phyloP scores from a whole-genome alignment of 228 moss, liverwort and hornwort species.

The Sphagnum fallax region DNA sequence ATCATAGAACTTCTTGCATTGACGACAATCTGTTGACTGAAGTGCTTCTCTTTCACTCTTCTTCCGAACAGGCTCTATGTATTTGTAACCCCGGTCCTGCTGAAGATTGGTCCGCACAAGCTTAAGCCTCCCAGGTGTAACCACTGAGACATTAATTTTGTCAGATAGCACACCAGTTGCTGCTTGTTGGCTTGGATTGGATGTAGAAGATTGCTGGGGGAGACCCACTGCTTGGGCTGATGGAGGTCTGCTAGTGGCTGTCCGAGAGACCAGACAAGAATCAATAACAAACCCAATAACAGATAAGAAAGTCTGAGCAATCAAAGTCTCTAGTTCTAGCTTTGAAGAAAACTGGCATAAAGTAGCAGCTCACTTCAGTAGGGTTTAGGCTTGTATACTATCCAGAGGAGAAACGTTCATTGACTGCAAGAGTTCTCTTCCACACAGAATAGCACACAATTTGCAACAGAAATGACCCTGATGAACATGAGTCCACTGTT shows the following conservation, averaged over 20 bases:
- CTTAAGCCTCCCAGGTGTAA: slow-evolving; percentile 9
- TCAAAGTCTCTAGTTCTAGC: no score
- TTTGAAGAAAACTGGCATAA: no score
- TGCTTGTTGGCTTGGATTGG: not conserved
- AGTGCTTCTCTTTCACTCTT: slow-evolving; percentile 74
- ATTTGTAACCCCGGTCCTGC: slow-evolving; percentile 38
- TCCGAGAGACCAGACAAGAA: not conserved
- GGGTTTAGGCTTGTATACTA: no score
- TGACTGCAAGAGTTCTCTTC: no score
- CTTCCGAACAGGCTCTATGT: slow-evolving; percentile 67
- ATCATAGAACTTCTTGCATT: slow-evolving; percentile 88
- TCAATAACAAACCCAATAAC: no score
- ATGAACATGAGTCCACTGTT: no score
- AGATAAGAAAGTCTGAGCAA: no score
- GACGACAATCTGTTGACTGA: slow-evolving; percentile 56
- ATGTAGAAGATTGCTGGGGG: not conserved
- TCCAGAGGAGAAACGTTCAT: no score
- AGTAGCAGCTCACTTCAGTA: no score
- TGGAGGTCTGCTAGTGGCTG: not conserved
- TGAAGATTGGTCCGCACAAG: slow-evolving; percentile 5
- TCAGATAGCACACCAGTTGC: not conserved
- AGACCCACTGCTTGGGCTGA: not conserved
- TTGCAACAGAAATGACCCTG: no score
- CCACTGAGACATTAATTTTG: not conserved
- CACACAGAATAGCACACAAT: no score